Percentiles rank a stretch among this genome's conserved stretches.
Evolutionary conservation across 2,329 filamentous ascomycete genomes (phyloP).

Genomic region (Colletotrichum chrysophilum): DNA sequence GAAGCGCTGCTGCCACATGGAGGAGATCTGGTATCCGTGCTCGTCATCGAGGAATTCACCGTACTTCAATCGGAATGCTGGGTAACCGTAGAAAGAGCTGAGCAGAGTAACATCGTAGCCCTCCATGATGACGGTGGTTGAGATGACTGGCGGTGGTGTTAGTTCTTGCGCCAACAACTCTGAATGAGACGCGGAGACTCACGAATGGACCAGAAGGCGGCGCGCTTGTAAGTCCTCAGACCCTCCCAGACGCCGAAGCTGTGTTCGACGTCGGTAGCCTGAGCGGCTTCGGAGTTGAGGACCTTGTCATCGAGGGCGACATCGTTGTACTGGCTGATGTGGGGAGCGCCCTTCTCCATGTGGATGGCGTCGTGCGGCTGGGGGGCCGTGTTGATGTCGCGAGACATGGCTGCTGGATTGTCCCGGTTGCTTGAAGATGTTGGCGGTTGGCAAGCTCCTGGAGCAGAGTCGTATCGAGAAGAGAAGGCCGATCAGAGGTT

Average conservation of each 20-base stretch:
- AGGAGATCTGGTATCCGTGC: constrained; percentile 49
- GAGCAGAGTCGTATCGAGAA: constrained; percentile 5
- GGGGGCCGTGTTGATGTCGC: constrained; percentile 7
- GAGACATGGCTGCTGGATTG: neutral
- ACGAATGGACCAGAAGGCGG: constrained; percentile 45
- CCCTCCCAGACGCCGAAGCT: constrained; percentile 37
- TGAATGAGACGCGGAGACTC: constrained; percentile 14
- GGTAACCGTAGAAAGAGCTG: constrained; percentile 51
- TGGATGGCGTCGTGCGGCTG: constrained; percentile 25
- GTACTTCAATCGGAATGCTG: constrained; percentile 42
- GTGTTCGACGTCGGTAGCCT: constrained; percentile 41
- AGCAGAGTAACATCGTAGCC: constrained; percentile 54
- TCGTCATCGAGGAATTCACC: constrained; percentile 38
- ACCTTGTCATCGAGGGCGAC: constrained; percentile 40
- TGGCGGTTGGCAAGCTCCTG: constrained; percentile 5
- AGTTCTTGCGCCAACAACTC: neutral
- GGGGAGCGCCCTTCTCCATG: constrained; percentile 33
- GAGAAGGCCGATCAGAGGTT: neutral
- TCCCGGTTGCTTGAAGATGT: neutral
- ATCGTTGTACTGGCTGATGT: constrained; percentile 35
- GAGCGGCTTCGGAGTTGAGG: constrained; percentile 40
- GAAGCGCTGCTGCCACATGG: constrained; percentile 57
- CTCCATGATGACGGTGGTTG: constrained; percentile 55
- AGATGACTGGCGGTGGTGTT: constrained; percentile 36
- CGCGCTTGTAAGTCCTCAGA: constrained; percentile 44